phyloP scores from a whole-genome alignment of 1,284 basidiomycete genomes.

The Fomitiporia mediterranea region DNA sequence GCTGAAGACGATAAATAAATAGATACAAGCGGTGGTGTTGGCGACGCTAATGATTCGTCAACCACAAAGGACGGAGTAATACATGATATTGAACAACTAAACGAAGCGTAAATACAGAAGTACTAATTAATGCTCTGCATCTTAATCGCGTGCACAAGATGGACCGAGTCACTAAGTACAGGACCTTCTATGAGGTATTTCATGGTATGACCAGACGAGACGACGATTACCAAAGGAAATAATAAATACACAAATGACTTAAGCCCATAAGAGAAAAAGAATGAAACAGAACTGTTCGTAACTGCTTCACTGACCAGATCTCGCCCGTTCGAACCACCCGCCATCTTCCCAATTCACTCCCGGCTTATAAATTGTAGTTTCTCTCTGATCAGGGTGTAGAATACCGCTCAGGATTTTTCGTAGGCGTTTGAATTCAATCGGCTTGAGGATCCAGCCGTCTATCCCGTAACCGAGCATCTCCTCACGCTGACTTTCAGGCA shows the following conservation, averaged over 20 bases:
- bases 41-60: no score
- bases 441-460: slow-evolving; percentile 87
- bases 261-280: background rate
- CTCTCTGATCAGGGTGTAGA: slow-evolving; percentile 47
- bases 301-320: background rate
- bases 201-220: background rate
- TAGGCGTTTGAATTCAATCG: slow-evolving; percentile 74
- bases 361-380: slow-evolving; percentile 51
- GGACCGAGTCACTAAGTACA: no score
- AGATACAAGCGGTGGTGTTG: no score
- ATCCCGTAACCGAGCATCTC: slow-evolving; percentile 60
- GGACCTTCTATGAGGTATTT: background rate
- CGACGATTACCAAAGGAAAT: no score
- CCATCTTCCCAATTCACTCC: slow-evolving; percentile 69
- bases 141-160: background rate
- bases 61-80: no score
- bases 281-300: no score
- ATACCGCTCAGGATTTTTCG: slow-evolving; percentile 58
- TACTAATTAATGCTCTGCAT: background rate
- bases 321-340: slow-evolving; percentile 43
- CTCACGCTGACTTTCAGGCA: slow-evolving; percentile 58
- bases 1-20: no score
- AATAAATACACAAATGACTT: no score
- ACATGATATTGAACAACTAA: background rate
- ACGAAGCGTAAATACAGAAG: background rate